These are phyloP conservation scores for Acanthamoeba triangularis DNA, from an alignment of 208 protist genomes.

Conservation along the genomic window DNA sequence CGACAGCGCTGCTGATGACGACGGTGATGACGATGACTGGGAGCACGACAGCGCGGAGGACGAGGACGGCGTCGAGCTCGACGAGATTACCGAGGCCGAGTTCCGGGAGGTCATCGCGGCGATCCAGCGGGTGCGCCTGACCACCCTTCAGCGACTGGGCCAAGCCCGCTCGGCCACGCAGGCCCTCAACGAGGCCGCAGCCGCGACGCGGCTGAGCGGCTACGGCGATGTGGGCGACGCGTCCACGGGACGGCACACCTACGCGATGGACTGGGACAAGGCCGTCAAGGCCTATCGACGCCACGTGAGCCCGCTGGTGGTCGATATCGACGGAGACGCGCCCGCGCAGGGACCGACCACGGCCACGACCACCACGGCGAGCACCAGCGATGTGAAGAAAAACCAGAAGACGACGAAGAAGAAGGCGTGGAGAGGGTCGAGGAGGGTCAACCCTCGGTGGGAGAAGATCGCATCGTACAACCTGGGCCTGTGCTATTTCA, in stretches of 20 bases:
- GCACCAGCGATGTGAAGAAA: background rate
- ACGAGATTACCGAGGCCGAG: background rate
- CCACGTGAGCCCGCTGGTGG: background rate
- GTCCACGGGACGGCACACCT: background rate
- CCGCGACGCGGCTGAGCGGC: background rate
- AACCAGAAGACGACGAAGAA: background rate
- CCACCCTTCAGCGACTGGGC: background rate
- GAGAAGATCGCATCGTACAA: constrained; percentile 10
- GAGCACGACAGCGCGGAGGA: background rate
- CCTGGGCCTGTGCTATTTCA: constrained; percentile 24
- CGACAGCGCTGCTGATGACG: background rate
- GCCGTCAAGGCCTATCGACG: background rate
- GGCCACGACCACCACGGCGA: background rate
- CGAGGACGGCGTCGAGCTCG: background rate
- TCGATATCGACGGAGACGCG: background rate
- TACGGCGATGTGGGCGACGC: background rate
- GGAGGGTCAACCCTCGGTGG: background rate
- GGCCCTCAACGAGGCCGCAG: background rate
- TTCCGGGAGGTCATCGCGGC: background rate
- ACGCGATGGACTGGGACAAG: constrained; percentile 34
- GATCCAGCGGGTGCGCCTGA: background rate
- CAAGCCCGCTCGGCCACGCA: background rate
- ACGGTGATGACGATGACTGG: background rate
- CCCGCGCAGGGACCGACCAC: background rate
- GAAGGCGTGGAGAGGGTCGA: background rate